Evolutionary conservation across 2,329 filamentous ascomycete genomes (phyloP).

Genomic region (Thielaviopsis musarum): DNA sequence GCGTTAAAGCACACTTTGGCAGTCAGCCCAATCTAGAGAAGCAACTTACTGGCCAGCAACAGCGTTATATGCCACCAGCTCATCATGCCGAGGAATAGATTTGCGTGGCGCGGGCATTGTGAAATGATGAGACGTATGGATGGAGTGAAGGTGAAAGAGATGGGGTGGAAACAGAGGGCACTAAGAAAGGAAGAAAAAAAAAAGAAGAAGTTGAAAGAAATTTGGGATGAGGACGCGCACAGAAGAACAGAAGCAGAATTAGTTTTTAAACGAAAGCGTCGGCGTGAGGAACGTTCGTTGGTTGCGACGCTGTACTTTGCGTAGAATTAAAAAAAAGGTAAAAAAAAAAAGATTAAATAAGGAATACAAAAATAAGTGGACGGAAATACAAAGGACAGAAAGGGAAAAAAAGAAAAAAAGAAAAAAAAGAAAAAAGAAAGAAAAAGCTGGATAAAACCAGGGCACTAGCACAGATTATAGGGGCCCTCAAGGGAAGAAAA

Average conservation of each 20-base stretch:
- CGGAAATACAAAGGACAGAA: background rate
- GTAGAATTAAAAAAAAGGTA: background rate
- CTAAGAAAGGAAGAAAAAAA: background rate
- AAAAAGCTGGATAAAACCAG: background rate
- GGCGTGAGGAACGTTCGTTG: background rate
- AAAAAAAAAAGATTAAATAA: background rate
- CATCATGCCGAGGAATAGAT: conserved; percentile 8
- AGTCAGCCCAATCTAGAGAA: background rate
- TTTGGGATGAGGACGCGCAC: background rate
- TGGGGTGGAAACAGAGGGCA: background rate
- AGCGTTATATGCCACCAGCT: conserved; percentile 42
- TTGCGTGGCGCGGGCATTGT: background rate
- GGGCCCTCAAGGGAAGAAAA: background rate
- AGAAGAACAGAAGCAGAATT: background rate
- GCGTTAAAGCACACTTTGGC: background rate
- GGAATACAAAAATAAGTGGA: background rate
- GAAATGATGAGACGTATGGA: background rate
- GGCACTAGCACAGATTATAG: background rate
- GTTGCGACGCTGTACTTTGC: background rate
- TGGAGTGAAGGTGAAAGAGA: background rate
- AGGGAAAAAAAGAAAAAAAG: too few relatives aligned
- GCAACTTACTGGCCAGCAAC: conserved; percentile 68
- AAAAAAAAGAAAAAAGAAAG: background rate
- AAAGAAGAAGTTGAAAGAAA: background rate
- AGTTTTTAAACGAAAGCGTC: background rate